Percentiles rank a stretch among this genome's conserved stretches.
Evolutionary conservation across 805 yeast genomes (phyloP).

Genomic region (Wickerhamomyces chambardii): DNA sequence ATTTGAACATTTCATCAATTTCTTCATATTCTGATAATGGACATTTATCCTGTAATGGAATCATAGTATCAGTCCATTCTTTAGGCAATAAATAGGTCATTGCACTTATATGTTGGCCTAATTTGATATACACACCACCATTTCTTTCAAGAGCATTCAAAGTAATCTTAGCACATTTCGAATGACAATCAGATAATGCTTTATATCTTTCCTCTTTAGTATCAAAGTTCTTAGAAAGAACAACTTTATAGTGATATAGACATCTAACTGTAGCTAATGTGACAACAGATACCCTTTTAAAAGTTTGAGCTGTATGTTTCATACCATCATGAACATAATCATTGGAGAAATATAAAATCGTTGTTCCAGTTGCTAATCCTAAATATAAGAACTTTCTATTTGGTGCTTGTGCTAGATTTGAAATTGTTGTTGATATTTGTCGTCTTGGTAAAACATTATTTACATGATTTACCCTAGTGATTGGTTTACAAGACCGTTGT

Average conservation of each 20-base stretch:
- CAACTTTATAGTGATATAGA: slow-evolving; percentile 56
- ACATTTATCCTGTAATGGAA: slow-evolving; percentile 85
- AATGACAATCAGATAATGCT: slow-evolving; percentile 62
- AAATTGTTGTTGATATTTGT: neutral
- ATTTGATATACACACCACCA: slow-evolving; percentile 89
- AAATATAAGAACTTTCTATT: neutral
- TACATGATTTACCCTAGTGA: too few relatives aligned
- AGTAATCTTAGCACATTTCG: slow-evolving; percentile 70
- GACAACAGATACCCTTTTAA: slow-evolving; percentile 53
- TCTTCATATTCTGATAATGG: slow-evolving; percentile 72
- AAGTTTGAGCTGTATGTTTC: slow-evolving; percentile 47
- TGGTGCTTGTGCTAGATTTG: neutral
- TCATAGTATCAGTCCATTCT: slow-evolving; percentile 96
- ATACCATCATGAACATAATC: slow-evolving; percentile 32
- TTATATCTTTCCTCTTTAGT: slow-evolving; percentile 33
- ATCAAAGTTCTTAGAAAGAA: slow-evolving; percentile 36
- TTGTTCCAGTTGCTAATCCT: neutral
- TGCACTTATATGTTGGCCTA: slow-evolving; percentile 93
- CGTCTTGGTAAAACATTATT: neutral
- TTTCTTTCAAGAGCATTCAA: slow-evolving; percentile 70
- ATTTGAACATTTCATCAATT: slow-evolving; percentile 52
- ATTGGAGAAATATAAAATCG: slow-evolving; percentile 3
- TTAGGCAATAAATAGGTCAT: slow-evolving; percentile 83
- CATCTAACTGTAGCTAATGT: slow-evolving; percentile 65
- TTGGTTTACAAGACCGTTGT: too few relatives aligned